phyloP scores from a whole-genome alignment of 75 land plant genomes.

The Adiantum capillusveneris region DNA sequence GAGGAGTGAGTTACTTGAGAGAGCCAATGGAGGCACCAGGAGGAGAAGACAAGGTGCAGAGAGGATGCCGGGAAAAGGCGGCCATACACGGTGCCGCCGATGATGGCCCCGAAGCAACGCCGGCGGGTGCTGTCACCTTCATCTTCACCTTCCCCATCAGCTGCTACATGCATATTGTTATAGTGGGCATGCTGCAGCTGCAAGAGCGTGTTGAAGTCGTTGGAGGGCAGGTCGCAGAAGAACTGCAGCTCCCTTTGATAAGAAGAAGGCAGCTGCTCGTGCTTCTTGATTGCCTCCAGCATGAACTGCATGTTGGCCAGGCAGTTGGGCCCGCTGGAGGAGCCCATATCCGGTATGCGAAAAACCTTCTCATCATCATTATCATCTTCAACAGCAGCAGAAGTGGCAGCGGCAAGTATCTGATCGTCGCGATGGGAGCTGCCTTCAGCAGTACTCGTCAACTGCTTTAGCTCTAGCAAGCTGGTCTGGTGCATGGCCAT shows the following conservation, averaged over 20 bases:
- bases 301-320: conserved; percentile 8
- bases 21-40: conserved; percentile 9
- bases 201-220: conserved; percentile 46
- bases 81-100: conserved; percentile 5
- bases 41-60: conserved; percentile 6
- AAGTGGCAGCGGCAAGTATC: not conserved
- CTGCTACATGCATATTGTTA: too few relatives aligned
- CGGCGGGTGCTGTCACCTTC: too few relatives aligned
- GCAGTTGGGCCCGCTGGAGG: conserved; percentile 37
- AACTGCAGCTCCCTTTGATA: conserved; percentile 16
- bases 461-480: too few relatives aligned
- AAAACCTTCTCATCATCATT: conserved; percentile 3
- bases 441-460: too few relatives aligned
- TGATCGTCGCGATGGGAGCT: too few relatives aligned
- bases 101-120: not conserved
- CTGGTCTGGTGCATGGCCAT: too few relatives aligned
- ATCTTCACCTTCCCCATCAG: too few relatives aligned
- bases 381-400: not conserved
- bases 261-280: not conserved
- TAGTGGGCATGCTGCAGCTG: not conserved
- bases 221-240: conserved; percentile 43
- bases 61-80: not conserved
- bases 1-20: conserved; percentile 1
- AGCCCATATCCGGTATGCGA: conserved; percentile 42
- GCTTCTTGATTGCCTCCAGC: conserved; percentile 6